Base-by-base conservation (phyloP, 2,329 filamentous ascomycete species). In the Fusarium sp. region DNA sequence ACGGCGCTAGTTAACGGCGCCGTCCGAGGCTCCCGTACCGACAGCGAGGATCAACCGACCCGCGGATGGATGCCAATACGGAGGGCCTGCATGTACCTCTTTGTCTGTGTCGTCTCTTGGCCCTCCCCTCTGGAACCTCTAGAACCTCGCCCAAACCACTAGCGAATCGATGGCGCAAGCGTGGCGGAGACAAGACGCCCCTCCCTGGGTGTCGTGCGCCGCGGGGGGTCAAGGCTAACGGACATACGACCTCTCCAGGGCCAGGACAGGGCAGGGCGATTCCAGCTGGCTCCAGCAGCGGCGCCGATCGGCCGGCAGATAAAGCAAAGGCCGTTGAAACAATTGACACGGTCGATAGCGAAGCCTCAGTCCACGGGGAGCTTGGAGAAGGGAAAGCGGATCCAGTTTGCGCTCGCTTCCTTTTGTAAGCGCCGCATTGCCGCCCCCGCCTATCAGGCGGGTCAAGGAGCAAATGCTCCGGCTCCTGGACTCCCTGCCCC, bases 391-490 rank as follows among this genome's bases (percentile, higher is more conserved):
- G 59, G 57, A 75, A 75, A 67, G 72, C 62, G 72, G 70, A 73
- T 16, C 70, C 31, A 17, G 49, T 64, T 24, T 66, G 55, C 22
- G 42, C 61, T 59, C 36, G 29, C 62, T 64, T 76, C 56, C 64
- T 73, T 74, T 77, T 75, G 77, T 75, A 79, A 79, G 79, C 78
- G 79, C 78, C 67, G 76, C 78, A 74, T 75, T 76, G 69, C 72
- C 66, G 69, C 75, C 70, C 76, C 74, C 72, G 72, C 80, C 80
- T 79, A 76, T 77, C 74, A 35, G 74, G 72, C 77, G 69, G 66
- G 70, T 70, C 73, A 74, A 74, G 80, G 80, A 82, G 80, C 80
- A 74, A 78, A 78, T 75, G 81, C 81, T 82, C 81, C 81, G 80
- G 77, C 17, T 70, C 46, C 70, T 75, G 59, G 67, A 71, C 78